Conservation (phyloP, 441 rosid genomes). For the Gossypium schwendimanii region DNA sequence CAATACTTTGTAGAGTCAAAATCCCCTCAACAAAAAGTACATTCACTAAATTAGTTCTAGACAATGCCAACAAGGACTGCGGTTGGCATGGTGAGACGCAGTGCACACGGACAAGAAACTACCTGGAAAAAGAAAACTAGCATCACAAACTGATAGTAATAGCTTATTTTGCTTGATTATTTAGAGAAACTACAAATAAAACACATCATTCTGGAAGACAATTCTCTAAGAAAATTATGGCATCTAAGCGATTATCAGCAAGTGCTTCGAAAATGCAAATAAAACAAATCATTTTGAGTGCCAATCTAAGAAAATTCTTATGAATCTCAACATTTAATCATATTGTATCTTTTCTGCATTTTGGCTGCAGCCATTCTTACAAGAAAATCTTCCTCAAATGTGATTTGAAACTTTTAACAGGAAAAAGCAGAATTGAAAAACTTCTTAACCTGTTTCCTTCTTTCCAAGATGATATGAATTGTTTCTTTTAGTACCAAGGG, state of each 20-base stretch:
- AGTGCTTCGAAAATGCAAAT: background rate
- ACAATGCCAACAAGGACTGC: conserved; percentile 81
- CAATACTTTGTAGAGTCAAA: too few relatives aligned
- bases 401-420: background rate
- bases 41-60: too few relatives aligned
- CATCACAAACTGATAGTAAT: conserved; percentile 6
- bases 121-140: conserved; percentile 42
- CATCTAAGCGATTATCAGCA: background rate
- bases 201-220: background rate
- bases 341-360: background rate
- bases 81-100: conserved; percentile 93
- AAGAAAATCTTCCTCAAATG: background rate
- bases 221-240: background rate
- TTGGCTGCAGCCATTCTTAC: background rate
- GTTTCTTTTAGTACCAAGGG: conserved; percentile 15
- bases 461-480: background rate
- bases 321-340: background rate
- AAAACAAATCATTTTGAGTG: background rate
- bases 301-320: too few relatives aligned
- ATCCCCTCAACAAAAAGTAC: too few relatives aligned
- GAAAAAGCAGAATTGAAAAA: background rate
- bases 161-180: background rate
- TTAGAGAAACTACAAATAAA: background rate
- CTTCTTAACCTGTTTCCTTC: background rate
- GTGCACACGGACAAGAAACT: conserved; percentile 91